phyloP scores from a whole-genome alignment of 2,329 filamentous ascomycete genomes.

The Zasmidium cellare region DNA sequence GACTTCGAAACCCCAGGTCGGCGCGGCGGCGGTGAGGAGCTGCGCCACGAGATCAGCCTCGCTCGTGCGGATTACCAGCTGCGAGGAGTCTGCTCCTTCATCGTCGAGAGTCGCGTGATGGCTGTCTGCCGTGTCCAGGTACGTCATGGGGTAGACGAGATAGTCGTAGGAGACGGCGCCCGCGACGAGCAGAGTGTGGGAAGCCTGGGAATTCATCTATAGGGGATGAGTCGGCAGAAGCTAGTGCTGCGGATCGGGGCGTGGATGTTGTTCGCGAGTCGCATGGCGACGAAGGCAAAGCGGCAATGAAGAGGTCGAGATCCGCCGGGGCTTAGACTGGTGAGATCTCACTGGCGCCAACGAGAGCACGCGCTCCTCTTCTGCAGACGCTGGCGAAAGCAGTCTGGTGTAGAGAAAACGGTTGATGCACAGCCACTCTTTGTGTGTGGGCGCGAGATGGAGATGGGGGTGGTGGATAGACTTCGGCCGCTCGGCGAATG shows the following conservation, averaged over 20 bases:
- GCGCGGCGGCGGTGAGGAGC: slow-evolving; percentile 34
- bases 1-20: slow-evolving; percentile 32
- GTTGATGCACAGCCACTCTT: slow-evolving; percentile 12
- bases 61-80: slow-evolving; percentile 32
- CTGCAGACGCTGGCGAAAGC: not conserved
- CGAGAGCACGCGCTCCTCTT: not conserved
- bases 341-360: slow-evolving; percentile 2
- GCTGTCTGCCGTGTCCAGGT: not conserved
- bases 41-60: slow-evolving; percentile 34
- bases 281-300: slow-evolving; percentile 8
- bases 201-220: slow-evolving; percentile 16
- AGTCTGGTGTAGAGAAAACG: not conserved
- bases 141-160: slow-evolving; percentile 31
- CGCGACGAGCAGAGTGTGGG: slow-evolving; percentile 32
- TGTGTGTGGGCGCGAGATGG: not conserved
- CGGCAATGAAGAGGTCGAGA: slow-evolving; percentile 8
- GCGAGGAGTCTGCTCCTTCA: slow-evolving; percentile 20
- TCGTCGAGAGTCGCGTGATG: slow-evolving; percentile 12
- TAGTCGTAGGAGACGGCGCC: slow-evolving; percentile 36
- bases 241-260: slow-evolving; percentile 6
- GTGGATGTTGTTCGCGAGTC: not conserved
- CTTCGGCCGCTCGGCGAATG: slow-evolving; percentile 3
- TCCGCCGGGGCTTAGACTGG: slow-evolving; percentile 11
- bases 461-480: not conserved
- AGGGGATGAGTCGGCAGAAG: slow-evolving; percentile 12